A percentile compares a stretch with the other conserved stretches of the same genome.
These are phyloP conservation scores for Catunica adiposa DNA, from an alignment of 2,329 filamentous ascomycete species.

Conservation along the genomic window DNA sequence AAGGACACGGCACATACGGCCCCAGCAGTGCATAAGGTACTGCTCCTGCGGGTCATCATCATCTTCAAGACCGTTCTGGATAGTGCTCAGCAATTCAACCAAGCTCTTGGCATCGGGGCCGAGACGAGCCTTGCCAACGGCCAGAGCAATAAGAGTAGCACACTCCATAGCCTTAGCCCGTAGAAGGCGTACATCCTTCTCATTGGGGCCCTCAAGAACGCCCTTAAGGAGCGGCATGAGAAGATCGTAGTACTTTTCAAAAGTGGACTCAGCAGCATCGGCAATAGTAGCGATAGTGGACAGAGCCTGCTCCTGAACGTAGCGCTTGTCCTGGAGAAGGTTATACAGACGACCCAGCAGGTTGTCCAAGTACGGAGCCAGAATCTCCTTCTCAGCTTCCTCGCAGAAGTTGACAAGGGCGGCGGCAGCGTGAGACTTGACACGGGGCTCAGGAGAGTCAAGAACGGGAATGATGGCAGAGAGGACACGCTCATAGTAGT, in stretches of 20 bases:
- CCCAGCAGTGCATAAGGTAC: slow-evolving; percentile 98
- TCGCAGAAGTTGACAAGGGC: slow-evolving; percentile 98
- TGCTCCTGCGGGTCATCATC: slow-evolving; percentile 90
- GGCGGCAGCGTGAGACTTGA: slow-evolving; percentile 94
- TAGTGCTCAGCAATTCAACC: slow-evolving; percentile 71
- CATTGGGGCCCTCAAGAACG: slow-evolving; percentile 75
- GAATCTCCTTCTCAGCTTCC: slow-evolving; percentile 78
- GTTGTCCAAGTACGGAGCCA: slow-evolving; percentile 86
- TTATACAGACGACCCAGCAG: slow-evolving; percentile 73
- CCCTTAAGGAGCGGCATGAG: slow-evolving; percentile 90
- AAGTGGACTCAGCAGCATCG: slow-evolving; percentile 91
- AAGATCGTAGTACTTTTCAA: slow-evolving; percentile 86
- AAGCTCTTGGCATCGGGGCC: slow-evolving; percentile 73
- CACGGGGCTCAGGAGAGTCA: slow-evolving; percentile 74
- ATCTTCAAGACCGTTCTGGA: slow-evolving; percentile 75
- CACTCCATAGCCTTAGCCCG: slow-evolving; percentile 99
- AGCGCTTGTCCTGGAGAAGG: slow-evolving; percentile 80
- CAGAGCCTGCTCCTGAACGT: slow-evolving; percentile 91
- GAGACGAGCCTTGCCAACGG: slow-evolving; percentile 85
- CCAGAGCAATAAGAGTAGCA: slow-evolving; percentile 84
- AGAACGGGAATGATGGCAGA: slow-evolving; percentile 86
- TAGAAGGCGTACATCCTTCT: slow-evolving; percentile 80
- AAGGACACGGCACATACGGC: slow-evolving; percentile 91
- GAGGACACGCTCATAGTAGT: slow-evolving; percentile 76
- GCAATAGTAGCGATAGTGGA: slow-evolving; percentile 97